A percentile compares a stretch with the other conserved stretches of the same genome.
phyloP scores from a whole-genome alignment of 768 basidiomycete species.

The Piloderma croceum region DNA sequence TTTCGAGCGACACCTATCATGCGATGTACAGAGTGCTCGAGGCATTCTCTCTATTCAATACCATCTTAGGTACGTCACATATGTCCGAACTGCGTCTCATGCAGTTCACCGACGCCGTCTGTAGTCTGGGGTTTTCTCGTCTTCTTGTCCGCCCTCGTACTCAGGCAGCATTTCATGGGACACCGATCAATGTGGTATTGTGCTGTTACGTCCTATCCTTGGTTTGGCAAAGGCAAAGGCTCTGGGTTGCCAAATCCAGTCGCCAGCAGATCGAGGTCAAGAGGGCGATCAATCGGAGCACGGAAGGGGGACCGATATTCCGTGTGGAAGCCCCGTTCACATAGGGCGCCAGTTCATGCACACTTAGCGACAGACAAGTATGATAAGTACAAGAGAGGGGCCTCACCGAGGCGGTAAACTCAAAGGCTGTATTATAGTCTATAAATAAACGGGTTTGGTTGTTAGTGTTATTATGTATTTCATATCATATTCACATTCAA shows the following conservation, averaged over 20 bases:
- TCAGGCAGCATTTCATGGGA: conserved; percentile 39
- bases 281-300: conserved; percentile 25
- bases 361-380: not conserved
- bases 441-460: too few species aligned
- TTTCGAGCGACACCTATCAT: conserved; percentile 81
- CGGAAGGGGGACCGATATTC: not conserved
- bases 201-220: conserved; percentile 66
- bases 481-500: too few species aligned
- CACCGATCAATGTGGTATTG: conserved; percentile 57
- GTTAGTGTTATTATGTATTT: too few species aligned
- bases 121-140: conserved; percentile 46
- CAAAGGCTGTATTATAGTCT: too few species aligned
- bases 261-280: conserved; percentile 26
- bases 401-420: too few species aligned
- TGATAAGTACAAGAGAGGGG: conserved; percentile 36
- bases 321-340: not conserved
- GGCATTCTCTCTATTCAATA: conserved; percentile 76
- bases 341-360: not conserved
- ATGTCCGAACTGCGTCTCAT: too few species aligned
- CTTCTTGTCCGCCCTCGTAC: conserved; percentile 38
- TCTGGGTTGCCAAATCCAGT: conserved; percentile 40
- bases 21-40: conserved; percentile 84
- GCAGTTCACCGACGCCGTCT: too few species aligned
- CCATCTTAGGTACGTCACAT: conserved; percentile 51
- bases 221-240: conserved; percentile 41